phyloP scores from a whole-genome alignment of 805 yeast genomes.

The Pichia scutulata region DNA sequence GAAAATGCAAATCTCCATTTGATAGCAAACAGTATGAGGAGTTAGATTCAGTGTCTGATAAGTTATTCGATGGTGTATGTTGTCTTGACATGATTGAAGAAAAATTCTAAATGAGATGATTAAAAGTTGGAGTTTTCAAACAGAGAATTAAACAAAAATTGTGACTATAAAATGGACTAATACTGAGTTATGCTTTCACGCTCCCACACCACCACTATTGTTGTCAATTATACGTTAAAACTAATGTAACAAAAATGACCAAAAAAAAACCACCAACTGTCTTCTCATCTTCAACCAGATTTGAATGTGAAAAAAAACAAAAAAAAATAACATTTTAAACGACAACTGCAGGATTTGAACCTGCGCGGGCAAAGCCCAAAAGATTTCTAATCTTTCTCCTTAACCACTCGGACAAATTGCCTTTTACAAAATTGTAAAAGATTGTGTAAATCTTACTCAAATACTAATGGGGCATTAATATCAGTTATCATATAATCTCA shows the following conservation, averaged over 20 bases:
- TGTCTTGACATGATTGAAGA: neutral
- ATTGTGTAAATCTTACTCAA: too few relatives aligned
- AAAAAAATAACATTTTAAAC: constrained; percentile 13
- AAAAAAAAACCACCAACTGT: neutral
- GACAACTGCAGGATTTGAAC: constrained; percentile 57
- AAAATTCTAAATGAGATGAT: too few relatives aligned
- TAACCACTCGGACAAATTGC: constrained; percentile 53
- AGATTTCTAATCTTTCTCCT: constrained; percentile 53
- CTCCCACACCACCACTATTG: neutral
- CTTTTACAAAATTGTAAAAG: constrained; percentile 12
- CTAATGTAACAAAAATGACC: too few relatives aligned
- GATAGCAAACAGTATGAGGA: constrained; percentile 15
- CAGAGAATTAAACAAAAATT: neutral
- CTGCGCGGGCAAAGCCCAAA: constrained; percentile 59
- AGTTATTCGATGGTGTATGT: neutral
- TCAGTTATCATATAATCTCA: too few relatives aligned
- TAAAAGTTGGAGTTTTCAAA: neutral
- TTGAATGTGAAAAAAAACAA: neutral
- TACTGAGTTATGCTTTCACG: neutral
- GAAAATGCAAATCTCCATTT: constrained; percentile 14
- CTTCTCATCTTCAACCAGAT: too few relatives aligned
- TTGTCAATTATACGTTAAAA: too few relatives aligned
- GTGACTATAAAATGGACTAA: too few relatives aligned
- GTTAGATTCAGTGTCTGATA: constrained; percentile 3
- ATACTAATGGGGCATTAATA: too few relatives aligned